phyloP scores from a whole-genome alignment of 2,329 filamentous ascomycete genomes.

The Nigrospora oryzae region DNA sequence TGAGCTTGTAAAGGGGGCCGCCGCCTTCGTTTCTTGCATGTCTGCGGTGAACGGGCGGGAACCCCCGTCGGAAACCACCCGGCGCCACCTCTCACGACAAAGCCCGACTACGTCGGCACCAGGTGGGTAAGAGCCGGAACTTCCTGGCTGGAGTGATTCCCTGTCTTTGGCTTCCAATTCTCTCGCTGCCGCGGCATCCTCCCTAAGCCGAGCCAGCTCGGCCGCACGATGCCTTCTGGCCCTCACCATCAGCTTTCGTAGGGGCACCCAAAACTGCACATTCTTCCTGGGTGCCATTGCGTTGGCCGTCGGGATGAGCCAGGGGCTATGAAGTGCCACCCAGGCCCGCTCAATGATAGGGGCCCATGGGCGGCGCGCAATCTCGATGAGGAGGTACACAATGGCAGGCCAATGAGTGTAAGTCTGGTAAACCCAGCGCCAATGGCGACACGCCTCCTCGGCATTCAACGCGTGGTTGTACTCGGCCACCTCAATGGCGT shows the following conservation, averaged over 20 bases:
- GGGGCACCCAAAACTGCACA: slow-evolving; percentile 29
- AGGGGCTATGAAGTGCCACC: slow-evolving; percentile 16
- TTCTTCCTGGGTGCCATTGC: slow-evolving; percentile 15
- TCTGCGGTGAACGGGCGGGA: no score
- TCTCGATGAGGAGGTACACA: slow-evolving; percentile 38
- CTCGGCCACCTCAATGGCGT: slow-evolving; percentile 67
- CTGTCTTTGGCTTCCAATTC: slow-evolving; percentile 20
- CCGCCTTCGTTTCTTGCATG: no score
- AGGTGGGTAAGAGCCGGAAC: slow-evolving; percentile 17
- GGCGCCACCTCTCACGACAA: slow-evolving; percentile 23
- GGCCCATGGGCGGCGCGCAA: slow-evolving; percentile 19
- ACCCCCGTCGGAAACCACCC: background rate
- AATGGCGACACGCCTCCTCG: slow-evolving; percentile 39
- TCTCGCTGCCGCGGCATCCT: slow-evolving; percentile 14
- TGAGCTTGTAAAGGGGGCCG: no score
- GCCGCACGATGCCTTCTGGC: slow-evolving; percentile 25
- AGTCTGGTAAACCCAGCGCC: slow-evolving; percentile 40
- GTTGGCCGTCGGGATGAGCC: slow-evolving; percentile 15
- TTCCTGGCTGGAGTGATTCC: slow-evolving; percentile 15
- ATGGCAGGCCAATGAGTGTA: slow-evolving; percentile 45
- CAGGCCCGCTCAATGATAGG: slow-evolving; percentile 17
- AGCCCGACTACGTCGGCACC: slow-evolving; percentile 10
- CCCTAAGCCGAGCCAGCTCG: slow-evolving; percentile 24
- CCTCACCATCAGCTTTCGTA: slow-evolving; percentile 28
- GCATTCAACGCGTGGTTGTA: slow-evolving; percentile 58